Percentiles rank a stretch among this genome's conserved stretches.
Evolutionary conservation across 495 filamentous ascomycete species (phyloP).

Genomic region (Cenococcum geophilum): DNA sequence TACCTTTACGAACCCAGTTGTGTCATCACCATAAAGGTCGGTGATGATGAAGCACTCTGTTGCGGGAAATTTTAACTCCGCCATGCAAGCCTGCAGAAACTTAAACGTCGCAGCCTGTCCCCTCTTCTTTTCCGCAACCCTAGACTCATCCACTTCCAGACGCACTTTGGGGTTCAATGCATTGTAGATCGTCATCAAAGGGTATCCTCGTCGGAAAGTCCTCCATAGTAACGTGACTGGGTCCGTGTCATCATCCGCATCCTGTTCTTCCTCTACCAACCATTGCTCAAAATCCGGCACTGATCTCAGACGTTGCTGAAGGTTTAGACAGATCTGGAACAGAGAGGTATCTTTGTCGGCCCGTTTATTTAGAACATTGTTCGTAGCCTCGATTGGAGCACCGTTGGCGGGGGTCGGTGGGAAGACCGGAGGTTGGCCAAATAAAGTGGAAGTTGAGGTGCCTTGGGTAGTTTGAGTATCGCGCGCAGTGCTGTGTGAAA

Average conservation of each 20-base stretch:
- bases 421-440: conserved; percentile 34
- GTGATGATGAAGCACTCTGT: conserved; percentile 85
- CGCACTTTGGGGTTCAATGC: conserved; percentile 58
- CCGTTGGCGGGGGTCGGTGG: conserved; percentile 39
- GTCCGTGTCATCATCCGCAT: conserved; percentile 64
- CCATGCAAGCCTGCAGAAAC: conserved; percentile 61
- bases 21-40: conserved; percentile 88
- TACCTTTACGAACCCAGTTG: conserved; percentile 94
- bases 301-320: conserved; percentile 70
- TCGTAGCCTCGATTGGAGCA: conserved; percentile 61
- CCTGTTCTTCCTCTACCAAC: conserved; percentile 56
- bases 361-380: conserved; percentile 91
- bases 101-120: conserved; percentile 63
- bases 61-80: conserved; percentile 66
- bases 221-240: conserved; percentile 90
- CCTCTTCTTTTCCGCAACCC: conserved; percentile 56
- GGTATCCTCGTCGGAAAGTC: conserved; percentile 74
- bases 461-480: conserved; percentile 38
- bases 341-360: conserved; percentile 83
- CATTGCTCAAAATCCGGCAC: conserved; percentile 77
- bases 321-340: conserved; percentile 85
- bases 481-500: conserved; percentile 36
- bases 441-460: conserved; percentile 37
- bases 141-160: conserved; percentile 57
- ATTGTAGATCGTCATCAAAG: conserved; percentile 86